Evolutionary conservation across 768 basidiomycete genomes (phyloP), one percentile per base, ranked within the genome.

Genomic region (Russula sp.): DNA sequence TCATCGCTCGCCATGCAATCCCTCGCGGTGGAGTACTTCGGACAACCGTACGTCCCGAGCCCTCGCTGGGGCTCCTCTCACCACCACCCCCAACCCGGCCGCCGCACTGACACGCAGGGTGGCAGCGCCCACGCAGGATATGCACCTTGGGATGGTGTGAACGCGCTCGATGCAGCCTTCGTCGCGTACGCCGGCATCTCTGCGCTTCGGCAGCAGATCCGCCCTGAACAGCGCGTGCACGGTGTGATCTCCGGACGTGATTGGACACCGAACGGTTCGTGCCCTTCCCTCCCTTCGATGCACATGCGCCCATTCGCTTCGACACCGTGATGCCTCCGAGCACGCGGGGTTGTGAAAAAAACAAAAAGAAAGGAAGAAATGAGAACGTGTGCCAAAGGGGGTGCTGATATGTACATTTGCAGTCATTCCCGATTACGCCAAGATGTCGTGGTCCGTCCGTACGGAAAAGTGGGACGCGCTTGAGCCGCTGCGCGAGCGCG

Each of bases 111-210:
- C 49, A 49, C 22, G 32, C 18, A 48, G 18, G 57, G 57, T 62
- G 7, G 47, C 66, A 91, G 87, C 50, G 88, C 89, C 6, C 90
- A 91, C 68, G 90, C 90, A 16, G 86, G 85, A n/a, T 81, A 79
- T 39, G 82, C 88, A 11, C 91, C 91, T 4, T 94, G 92, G 88
- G 89, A 94, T 73, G 92, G 88, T 27, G 82, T 81, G 47, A 94
- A 94, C 70, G 91, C 92, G 13, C 80, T 92, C 49, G 94, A 95
- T 70, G 94, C 94, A 0, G 92, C 92, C 0, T 88, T 94, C 71
- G 75, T 91, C 9, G 88, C 91, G 0, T 94, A 95, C 72, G 84
- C 86, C 8, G 80, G 82, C 52, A 80, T 96, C 47, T 87, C 91
- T 3, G 84, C 85, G 27, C 79, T 96, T 52, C 82, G 94, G 13